These are phyloP conservation scores for Saccharomyces hybrid DNA, from an alignment of 1,139 yeast species.

Conservation along the genomic window DNA sequence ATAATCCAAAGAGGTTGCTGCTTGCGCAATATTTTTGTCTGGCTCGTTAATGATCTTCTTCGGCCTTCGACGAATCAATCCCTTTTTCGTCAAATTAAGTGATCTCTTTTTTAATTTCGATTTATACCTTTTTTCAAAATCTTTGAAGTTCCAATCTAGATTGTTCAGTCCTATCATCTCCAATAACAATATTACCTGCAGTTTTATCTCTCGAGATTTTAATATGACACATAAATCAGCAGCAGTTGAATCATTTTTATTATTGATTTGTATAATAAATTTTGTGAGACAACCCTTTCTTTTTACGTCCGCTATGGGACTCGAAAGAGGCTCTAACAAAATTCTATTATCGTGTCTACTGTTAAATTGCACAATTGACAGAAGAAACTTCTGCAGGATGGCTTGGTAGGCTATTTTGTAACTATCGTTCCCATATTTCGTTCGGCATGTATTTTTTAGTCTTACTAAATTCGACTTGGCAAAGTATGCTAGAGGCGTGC, in stretches of 20 bases:
- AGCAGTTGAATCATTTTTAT: background rate
- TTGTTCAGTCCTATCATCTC: conserved; percentile 36
- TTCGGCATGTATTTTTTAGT: conserved; percentile 22
- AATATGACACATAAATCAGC: conserved; percentile 27
- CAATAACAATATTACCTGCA: conserved; percentile 52
- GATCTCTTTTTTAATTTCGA: conserved; percentile 31
- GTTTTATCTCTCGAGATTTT: conserved; percentile 59
- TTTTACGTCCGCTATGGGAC: conserved; percentile 4
- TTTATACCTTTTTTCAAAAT: conserved; percentile 25
- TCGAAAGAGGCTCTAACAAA: background rate
- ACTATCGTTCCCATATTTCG: conserved; percentile 4
- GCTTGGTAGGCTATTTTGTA: conserved; percentile 10
- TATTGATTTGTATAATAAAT: conserved; percentile 4
- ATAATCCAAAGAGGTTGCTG: conserved; percentile 13
- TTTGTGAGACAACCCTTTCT: conserved; percentile 10
- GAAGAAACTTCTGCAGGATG: conserved; percentile 10
- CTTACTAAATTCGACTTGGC: conserved; percentile 28
- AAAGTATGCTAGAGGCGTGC: conserved; percentile 28
- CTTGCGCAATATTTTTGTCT: background rate
- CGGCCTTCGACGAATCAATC: conserved; percentile 9
- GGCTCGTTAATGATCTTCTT: conserved; percentile 4
- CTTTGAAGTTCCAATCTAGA: conserved; percentile 28
- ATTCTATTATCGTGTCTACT: conserved; percentile 13
- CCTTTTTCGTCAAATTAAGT: conserved; percentile 34
- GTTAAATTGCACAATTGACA: conserved; percentile 20